Evolutionary conservation across 2,329 filamentous ascomycete genomes (phyloP), one percentile per base, ranked within the genome.

Genomic region (Chaetothyriales sp.): DNA sequence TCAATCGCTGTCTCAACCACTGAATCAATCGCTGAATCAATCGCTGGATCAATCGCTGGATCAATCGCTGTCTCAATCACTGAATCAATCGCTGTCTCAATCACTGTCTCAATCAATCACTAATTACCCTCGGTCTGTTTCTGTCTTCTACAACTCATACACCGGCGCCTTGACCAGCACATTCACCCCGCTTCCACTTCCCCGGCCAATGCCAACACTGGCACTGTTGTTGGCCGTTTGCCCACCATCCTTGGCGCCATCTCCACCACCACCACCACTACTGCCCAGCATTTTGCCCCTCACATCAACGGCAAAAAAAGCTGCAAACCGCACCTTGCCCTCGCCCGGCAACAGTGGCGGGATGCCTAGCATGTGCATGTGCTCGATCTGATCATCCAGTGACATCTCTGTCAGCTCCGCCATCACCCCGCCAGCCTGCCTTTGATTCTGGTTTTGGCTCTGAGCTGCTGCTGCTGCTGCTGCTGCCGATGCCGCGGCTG

Each of bases 151-250:
- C 49, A 71, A 63, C 47, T 66, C 58, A 63, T 71, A 90, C 29
- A 89, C 82, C 13, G 85, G 85, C 18, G 86, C 83, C 70, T 88
- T 88, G 55, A 80, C 71, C 61, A 90, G 70, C 47, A 89, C 82
- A 67, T 86, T 86, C 54, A 64, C 62, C 3, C 22, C 22, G 22
- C 22, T 25, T 10, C 53, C 51, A 13, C 45, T 49, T 18, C 54
- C 47, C 19, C 33, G 51, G 15, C 51, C 47, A 2, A 37, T 33
- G 29, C 56, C 59, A 28, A 53, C 52, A 15, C 51, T 51, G 1
- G 56, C 54, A 28, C 22, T 49, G 13, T 20, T 45, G 20, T 33
- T 48, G 2, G 40, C 51, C 8, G 54, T 55, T 47, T 55, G 52
- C 9, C 52, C 54, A 43, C 50, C 54, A 20, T 49, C 50, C 37